phyloP scores from a whole-genome alignment of 352 stramenopile genomes.

The Phytophthora pini region DNA sequence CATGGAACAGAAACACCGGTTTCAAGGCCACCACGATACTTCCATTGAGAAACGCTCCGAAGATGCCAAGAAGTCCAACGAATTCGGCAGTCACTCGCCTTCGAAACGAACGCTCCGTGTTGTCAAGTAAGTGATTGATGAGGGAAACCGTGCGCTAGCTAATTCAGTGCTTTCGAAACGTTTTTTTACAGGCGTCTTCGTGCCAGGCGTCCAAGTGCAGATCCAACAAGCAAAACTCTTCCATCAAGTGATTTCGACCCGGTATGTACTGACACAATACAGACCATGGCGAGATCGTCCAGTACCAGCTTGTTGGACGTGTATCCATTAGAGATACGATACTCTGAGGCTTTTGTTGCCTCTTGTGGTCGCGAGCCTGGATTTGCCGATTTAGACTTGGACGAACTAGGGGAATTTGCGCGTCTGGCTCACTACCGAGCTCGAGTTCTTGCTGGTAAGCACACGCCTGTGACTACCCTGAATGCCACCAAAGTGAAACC shows the following conservation, averaged over 20 bases:
- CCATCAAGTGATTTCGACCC: not conserved
- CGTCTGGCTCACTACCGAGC: slow-evolving; percentile 69
- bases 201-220: slow-evolving; percentile 12
- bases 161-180: too few relatives aligned
- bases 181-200: slow-evolving; percentile 21
- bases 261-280: not conserved
- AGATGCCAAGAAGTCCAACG: slow-evolving; percentile 10
- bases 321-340: slow-evolving; percentile 42
- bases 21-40: slow-evolving; percentile 3
- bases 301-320: slow-evolving; percentile 50
- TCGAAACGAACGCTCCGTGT: slow-evolving; percentile 36
- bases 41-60: not conserved
- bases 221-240: slow-evolving; percentile 6
- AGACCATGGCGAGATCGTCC: not conserved
- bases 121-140: slow-evolving; percentile 31
- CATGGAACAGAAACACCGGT: slow-evolving; percentile 3
- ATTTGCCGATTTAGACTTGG: slow-evolving; percentile 55
- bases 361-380: slow-evolving; percentile 32
- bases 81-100: slow-evolving; percentile 24
- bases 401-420: slow-evolving; percentile 55
- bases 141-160: not conserved
- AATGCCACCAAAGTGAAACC: slow-evolving; percentile 41
- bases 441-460: slow-evolving; percentile 46
- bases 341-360: slow-evolving; percentile 26
- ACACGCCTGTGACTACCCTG: slow-evolving; percentile 32